Evolutionary conservation across 345 rosid species (phyloP), one percentile per base, ranked within the genome.

Genomic region (Populus nigra): DNA sequence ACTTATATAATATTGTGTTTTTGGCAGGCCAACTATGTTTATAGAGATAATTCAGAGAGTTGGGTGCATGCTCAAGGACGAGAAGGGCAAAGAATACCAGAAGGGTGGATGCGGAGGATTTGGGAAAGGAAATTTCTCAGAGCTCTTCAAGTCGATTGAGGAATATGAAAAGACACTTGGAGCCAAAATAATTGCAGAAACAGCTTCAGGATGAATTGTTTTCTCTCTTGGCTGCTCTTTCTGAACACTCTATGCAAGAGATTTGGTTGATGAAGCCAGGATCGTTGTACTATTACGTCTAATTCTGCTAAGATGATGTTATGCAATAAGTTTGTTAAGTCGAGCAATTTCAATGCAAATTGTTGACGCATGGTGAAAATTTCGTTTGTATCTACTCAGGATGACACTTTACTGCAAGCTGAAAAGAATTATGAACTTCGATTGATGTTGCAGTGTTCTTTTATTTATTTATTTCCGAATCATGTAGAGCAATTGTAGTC

Each of bases 41-140:
- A 82, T 94, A 67, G 98, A 94, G 89, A 94, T 94, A 83, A 94
- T 94, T 17, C 98, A 93, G 87, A 88, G 98, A 76, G 49, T 93
- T 2, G 98, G 97, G 67, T 94, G 98, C 80, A 89, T 89, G 93
- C 76, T 83, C 43, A 82, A 86, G 81, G 95, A 93, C 76, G 90
- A 90, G 39, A 74, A 82, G 50, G 98, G 97, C 71, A 91, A 86
- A 79, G 83, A 29, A 35, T 90, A 90, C 79, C 97, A 93, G 83
- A 94, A 90, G 81, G 97, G 98, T 33, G 98, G 97, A 53, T 93
- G 98, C 29, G 98, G 98, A 29, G 98, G 97, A 2, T 94, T 94
- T 45, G 98, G 98, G 47, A 94, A 94, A 80, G 98, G 98, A 49
- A 93, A 94, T 85, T 93, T 94, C 79, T 90, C 97, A 3, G 97